Percentiles rank a stretch among this genome's conserved stretches.
Conservation (phyloP, 441 rosid genomes). For the Gossypium davidsonii region DNA sequence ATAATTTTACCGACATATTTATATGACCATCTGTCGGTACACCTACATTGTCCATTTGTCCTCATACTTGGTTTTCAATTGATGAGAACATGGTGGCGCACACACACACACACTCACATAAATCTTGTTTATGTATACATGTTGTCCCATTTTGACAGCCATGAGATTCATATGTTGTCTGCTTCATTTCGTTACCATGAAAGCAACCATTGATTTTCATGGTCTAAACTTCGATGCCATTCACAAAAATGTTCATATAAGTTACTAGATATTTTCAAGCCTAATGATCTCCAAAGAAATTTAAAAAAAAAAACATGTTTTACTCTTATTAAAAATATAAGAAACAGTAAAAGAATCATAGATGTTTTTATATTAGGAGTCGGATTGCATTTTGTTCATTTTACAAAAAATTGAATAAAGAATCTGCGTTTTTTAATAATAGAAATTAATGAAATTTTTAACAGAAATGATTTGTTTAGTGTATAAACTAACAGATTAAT, state of each 20-base stretch:
- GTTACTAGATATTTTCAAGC: background rate
- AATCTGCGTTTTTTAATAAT: no score
- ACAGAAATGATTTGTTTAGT: no score
- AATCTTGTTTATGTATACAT: background rate
- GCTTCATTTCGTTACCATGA: conserved; percentile 3
- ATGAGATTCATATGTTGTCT: background rate
- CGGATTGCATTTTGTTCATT: no score
- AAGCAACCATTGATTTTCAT: background rate
- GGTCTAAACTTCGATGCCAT: background rate
- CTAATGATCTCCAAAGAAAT: background rate
- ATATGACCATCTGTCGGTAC: conserved; percentile 8
- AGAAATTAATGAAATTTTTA: no score
- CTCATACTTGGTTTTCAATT: background rate
- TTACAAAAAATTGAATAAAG: no score
- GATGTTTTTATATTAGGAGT: no score
- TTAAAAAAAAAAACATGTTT: background rate
- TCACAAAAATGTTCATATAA: background rate
- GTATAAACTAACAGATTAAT: no score
- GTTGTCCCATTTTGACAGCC: conserved; percentile 11
- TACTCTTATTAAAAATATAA: background rate
- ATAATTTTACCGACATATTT: background rate
- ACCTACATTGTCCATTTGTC: background rate
- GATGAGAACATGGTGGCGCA: conserved; percentile 12
- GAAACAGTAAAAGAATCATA: background rate
- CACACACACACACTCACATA: background rate